Base-by-base conservation (phyloP, 306 rosid species). In the Cicer pinnatifidum region DNA sequence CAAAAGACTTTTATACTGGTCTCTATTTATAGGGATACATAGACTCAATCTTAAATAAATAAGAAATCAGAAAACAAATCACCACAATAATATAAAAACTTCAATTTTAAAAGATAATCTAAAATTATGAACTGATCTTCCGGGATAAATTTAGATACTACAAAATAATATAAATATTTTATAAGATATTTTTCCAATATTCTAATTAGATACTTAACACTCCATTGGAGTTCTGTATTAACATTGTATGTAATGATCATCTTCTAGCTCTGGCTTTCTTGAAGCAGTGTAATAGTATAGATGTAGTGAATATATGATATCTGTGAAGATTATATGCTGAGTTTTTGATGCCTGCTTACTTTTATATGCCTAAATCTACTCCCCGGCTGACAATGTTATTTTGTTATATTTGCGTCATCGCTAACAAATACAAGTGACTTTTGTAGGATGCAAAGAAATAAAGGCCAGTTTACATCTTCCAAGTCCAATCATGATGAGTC, bases 381-480 rank as follows among this genome's bases (percentile, higher is more conserved):
- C 69, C 45, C 67, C 57, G 53, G 8, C 41, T 33, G 45, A 43
- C 67, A 69, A 11, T 7, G 16, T 43, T 65, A 50, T 57, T 77
- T 72, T 80, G 39, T 39, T 76, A 72, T 80, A 41, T 54, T 63
- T 74, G 59, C 72, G 41, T n/a, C 40, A 28, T 50, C 57, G 64
- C 59, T 78, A 43, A 77, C 74, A 16, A 56, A 9, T 38, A 48
- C 48, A 53, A 59, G 72, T 60, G 9, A 41, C 57, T 79, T 63
- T 41, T 76, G 71, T 78, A 90, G 96, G 82, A 90, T 88, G 92
- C 92, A 84, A 78, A 87, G 96, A 72, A 86, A 88, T 75, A 90
- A 88, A 80, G 96, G 92, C 33, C 92, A 90, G 68, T 90, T 90
- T 82, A 88, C 91, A 11, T 90, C 91, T 72, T 73, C 91, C 11